Conservation (phyloP, 208 protist species). For the Lotmaria passim region DNA sequence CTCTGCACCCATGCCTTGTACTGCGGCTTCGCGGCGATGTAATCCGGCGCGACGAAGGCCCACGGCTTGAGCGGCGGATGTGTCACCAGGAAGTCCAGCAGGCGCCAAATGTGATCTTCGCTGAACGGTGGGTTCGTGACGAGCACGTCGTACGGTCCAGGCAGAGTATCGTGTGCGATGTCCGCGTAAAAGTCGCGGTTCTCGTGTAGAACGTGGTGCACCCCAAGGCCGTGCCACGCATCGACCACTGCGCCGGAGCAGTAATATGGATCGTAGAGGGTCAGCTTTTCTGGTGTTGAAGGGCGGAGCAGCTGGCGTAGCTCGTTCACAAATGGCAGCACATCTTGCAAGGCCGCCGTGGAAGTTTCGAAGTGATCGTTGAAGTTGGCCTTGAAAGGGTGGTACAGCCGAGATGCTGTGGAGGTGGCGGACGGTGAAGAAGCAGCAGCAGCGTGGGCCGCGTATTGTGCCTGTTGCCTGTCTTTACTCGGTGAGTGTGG, state of each 20-base stretch:
- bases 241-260: constrained; percentile 66
- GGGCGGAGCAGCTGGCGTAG: constrained; percentile 62
- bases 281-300: constrained; percentile 51
- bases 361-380: constrained; percentile 89
- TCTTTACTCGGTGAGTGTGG: background rate
- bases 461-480: background rate
- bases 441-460: background rate
- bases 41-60: constrained; percentile 75
- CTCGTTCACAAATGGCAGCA: constrained; percentile 57
- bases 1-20: constrained; percentile 46
- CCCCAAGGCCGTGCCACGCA: constrained; percentile 56
- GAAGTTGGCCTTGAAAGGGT: constrained; percentile 69
- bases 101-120: constrained; percentile 71
- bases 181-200: constrained; percentile 88
- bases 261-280: constrained; percentile 91
- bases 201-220: constrained; percentile 79
- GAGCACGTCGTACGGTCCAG: constrained; percentile 75
- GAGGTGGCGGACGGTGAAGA: too few species aligned
- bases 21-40: constrained; percentile 72
- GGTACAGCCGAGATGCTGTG: constrained; percentile 25
- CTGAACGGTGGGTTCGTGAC: constrained; percentile 84
- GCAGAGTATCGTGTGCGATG: constrained; percentile 45
- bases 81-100: constrained; percentile 53
- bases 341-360: constrained; percentile 53
- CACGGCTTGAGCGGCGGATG: constrained; percentile 50